Base-by-base conservation (phyloP, 1,284 basidiomycete genomes). In the Cutaneotrichosporon cutaneum region DNA sequence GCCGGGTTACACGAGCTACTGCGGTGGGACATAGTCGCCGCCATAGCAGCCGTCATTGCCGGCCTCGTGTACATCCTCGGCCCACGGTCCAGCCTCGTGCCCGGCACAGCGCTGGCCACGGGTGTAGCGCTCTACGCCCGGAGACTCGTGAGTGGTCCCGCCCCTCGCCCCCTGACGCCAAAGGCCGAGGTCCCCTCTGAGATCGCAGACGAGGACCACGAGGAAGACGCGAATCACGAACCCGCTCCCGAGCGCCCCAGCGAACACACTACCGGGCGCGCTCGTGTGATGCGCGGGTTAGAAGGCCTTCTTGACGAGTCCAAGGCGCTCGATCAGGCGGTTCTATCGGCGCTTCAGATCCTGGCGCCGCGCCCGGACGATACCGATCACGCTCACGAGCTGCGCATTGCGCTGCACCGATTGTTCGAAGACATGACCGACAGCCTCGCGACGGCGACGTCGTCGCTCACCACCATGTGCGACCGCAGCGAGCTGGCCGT, bases 381-480 rank as follows among this genome's bases (percentile, higher is more conserved):
- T 13, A 59, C 64, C 10, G 35, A 59, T n/a, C 59, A 63, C 22
- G 65, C 63, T 1, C 68, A 75, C 54, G 52, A 63, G 3, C 70
- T 77, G 7, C 72, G 75, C 39, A 56, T 74, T 5, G 62, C 72
- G 3, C 61, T 78, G 9, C 67, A 77, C 59, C 70, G 70, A 1
- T 52, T 75, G 2, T 69, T 72, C 14, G 68, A 66, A n/a, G 65
- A 68, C 50, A 73, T 75, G 70, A 75, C 72, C 0, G 77, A 78
- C 57, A 68, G 73, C 51, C 63, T 77, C 6, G 75, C 73, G 0
- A 61, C 67, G 5, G 72, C 75, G 5, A 75, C 73, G 0, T 74
- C 72, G 10, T 60, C 62, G 3, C 59, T 78, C 3, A 65, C 73
- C 10, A 60, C 62, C 16, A 51, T 77, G 58, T 68, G 71, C 16